Evolutionary conservation across 305 asterid species (phyloP).

Genomic region (Fraxinus velutina): DNA sequence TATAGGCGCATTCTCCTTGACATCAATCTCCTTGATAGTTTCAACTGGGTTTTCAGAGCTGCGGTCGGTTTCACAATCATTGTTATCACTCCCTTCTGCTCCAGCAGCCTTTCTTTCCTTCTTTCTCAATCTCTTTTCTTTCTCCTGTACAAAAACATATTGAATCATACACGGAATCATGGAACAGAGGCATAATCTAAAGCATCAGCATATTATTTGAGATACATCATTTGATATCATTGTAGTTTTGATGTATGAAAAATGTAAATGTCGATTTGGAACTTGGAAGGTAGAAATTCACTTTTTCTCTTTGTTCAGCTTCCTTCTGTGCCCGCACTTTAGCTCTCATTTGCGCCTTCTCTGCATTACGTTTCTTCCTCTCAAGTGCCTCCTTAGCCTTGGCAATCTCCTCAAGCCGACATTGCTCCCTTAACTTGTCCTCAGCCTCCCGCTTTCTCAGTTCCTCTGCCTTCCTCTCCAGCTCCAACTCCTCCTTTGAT

Average conservation of each 20-base stretch:
- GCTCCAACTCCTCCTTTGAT: conserved; percentile 43
- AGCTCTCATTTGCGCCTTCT: conserved; percentile 55
- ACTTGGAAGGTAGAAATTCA: conserved; percentile 14
- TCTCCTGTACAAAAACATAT: conserved; percentile 39
- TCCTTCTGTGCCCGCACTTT: conserved; percentile 59
- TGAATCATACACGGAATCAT: neutral
- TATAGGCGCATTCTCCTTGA: conserved; percentile 22
- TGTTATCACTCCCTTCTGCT: conserved; percentile 32
- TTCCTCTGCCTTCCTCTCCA: conserved; percentile 47
- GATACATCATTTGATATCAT: neutral
- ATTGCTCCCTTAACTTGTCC: conserved; percentile 48
- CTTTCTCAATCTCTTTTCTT: conserved; percentile 54
- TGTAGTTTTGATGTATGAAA: neutral
- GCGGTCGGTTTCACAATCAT: conserved; percentile 21
- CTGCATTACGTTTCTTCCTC: conserved; percentile 56
- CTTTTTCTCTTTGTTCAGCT: conserved; percentile 67
- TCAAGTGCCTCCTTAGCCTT: conserved; percentile 67
- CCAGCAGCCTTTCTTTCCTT: conserved; percentile 43
- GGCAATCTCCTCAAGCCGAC: conserved; percentile 47
- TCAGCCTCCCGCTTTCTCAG: conserved; percentile 35
- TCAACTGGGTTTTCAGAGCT: conserved; percentile 21
- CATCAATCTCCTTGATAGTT: conserved; percentile 28
- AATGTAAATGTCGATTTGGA: neutral
- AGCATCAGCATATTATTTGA: neutral
- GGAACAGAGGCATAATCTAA: neutral